These are phyloP conservation scores for Teratosphaeria gauchensis DNA, from an alignment of 2,329 filamentous ascomycete genomes.

Conservation along the genomic window DNA sequence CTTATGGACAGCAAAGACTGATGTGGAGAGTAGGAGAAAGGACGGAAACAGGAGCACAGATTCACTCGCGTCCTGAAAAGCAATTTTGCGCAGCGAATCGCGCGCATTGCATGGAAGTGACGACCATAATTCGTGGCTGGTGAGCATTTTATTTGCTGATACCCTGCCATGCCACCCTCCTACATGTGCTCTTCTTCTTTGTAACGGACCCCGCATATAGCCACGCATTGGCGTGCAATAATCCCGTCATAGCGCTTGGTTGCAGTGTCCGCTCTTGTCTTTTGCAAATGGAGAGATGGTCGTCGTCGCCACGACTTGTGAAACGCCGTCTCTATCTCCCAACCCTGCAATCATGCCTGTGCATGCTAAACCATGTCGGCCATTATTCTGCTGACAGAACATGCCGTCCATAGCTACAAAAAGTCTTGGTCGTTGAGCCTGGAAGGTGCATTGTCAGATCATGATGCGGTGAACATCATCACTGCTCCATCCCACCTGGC, in stretches of 20 bases:
- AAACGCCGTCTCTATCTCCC: neutral
- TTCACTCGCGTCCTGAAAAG: neutral
- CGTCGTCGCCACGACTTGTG: neutral
- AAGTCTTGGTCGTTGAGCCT: neutral
- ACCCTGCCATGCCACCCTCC: neutral
- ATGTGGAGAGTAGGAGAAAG: neutral
- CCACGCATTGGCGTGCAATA: neutral
- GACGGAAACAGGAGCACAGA: neutral
- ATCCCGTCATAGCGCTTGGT: neutral
- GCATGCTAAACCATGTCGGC: neutral
- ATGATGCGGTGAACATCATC: neutral
- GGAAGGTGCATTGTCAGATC: neutral
- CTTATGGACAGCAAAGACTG: neutral
- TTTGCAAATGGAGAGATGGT: neutral
- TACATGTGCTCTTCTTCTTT: neutral
- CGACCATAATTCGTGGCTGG: neutral
- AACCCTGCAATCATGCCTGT: neutral
- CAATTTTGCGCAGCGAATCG: neutral
- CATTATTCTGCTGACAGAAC: neutral
- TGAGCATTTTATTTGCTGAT: neutral
- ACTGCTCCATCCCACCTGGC: neutral
- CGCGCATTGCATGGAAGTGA: neutral
- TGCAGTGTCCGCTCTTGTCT: neutral
- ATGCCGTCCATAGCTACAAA: neutral
- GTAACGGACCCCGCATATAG: too few species aligned